A percentile compares a stretch with the other conserved stretches of the same genome.
Conservation (phyloP, 495 filamentous ascomycete genomes). For the Bryoglossum gracile region DNA sequence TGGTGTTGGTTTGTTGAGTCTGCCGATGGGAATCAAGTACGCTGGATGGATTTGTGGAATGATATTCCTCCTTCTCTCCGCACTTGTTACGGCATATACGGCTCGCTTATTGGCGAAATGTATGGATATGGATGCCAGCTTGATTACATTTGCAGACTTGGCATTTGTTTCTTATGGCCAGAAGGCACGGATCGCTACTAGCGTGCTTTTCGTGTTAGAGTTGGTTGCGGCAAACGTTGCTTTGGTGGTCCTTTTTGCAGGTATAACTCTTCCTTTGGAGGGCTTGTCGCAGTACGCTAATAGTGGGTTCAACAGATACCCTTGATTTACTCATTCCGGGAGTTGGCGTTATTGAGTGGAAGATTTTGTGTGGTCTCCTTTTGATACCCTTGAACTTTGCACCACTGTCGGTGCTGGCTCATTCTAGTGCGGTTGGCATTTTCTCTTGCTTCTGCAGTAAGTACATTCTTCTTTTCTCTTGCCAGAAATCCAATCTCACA, state of each 20-base stretch:
- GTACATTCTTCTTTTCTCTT: slow-evolving; percentile 4
- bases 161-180: slow-evolving; percentile 90
- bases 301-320: too few species aligned
- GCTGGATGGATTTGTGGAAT: slow-evolving; percentile 87
- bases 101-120: slow-evolving; percentile 82
- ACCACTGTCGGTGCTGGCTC: slow-evolving; percentile 75
- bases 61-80: slow-evolving; percentile 63
- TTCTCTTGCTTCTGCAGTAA: slow-evolving; percentile 68
- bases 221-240: slow-evolving; percentile 85
- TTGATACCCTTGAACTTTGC: slow-evolving; percentile 80
- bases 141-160: slow-evolving; percentile 87
- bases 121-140: slow-evolving; percentile 66
- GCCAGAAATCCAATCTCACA: too few species aligned
- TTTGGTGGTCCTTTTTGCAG: slow-evolving; percentile 84
- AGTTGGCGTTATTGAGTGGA: slow-evolving; percentile 63
- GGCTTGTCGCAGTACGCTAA: too few species aligned
- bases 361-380: slow-evolving; percentile 74
- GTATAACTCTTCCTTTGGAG: too few species aligned
- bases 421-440: slow-evolving; percentile 87
- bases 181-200: slow-evolving; percentile 69
- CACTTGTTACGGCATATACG: slow-evolving; percentile 74
- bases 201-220: slow-evolving; percentile 81
- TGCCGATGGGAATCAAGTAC: slow-evolving; percentile 85
- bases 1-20: slow-evolving; percentile 79
- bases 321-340: slow-evolving; percentile 67